phyloP scores from a whole-genome alignment of 1,139 yeast genomes.

The Pichia sp. region DNA sequence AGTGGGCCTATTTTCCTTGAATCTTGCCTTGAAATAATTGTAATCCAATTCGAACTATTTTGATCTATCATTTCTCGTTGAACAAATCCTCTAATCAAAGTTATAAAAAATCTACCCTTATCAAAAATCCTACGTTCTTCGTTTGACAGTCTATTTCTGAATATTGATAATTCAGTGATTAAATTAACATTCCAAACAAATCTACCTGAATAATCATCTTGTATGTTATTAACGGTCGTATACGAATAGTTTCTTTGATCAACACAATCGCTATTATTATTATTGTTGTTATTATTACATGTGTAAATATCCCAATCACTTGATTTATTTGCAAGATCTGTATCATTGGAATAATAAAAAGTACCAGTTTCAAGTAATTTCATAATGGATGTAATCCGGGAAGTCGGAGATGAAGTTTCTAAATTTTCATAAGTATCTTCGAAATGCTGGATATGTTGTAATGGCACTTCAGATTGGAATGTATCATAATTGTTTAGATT shows the following conservation, averaged over 20 bases:
- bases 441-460: slow-evolving; percentile 5
- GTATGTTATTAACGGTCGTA: slow-evolving; percentile 16
- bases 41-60: slow-evolving; percentile 33
- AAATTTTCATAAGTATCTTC: slow-evolving; percentile 7
- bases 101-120: slow-evolving; percentile 48
- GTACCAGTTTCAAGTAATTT: slow-evolving; percentile 55
- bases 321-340: slow-evolving; percentile 55
- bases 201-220: slow-evolving; percentile 42
- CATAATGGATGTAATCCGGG: slow-evolving; percentile 45
- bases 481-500: not conserved
- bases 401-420: slow-evolving; percentile 10
- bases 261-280: not conserved
- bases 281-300: not conserved
- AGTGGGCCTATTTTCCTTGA: slow-evolving; percentile 54
- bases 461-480: not conserved
- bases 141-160: slow-evolving; percentile 48
- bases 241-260: slow-evolving; percentile 2
- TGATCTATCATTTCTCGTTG: slow-evolving; percentile 41
- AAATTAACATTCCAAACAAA: slow-evolving; percentile 64
- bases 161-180: slow-evolving; percentile 50
- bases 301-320: slow-evolving; percentile 43
- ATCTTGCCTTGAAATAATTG: slow-evolving; percentile 62
- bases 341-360: slow-evolving; percentile 58
- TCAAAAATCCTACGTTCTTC: slow-evolving; percentile 49
- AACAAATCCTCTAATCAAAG: slow-evolving; percentile 62